These are phyloP conservation scores for Globisporangium cylindrosporum DNA, from an alignment of 352 stramenopile species.

Conservation along the genomic window DNA sequence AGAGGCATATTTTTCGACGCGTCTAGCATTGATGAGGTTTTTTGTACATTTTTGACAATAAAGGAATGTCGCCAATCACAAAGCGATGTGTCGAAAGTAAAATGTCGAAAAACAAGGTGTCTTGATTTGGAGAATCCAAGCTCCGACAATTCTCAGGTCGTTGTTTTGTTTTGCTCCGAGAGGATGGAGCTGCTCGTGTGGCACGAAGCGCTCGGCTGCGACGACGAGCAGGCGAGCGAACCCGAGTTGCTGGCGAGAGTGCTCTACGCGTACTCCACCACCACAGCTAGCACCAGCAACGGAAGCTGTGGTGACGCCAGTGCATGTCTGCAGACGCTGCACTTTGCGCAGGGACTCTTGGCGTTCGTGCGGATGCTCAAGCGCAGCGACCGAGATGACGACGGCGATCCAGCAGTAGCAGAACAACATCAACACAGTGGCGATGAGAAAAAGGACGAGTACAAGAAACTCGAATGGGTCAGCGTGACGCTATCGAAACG, in stretches of 20 bases:
- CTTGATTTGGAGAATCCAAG: no score
- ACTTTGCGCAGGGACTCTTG: constrained; percentile 52
- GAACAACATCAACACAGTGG: not conserved
- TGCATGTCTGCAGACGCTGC: constrained; percentile 31
- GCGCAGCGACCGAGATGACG: constrained; percentile 5
- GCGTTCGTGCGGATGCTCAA: constrained; percentile 45
- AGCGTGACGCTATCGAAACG: constrained; percentile 42
- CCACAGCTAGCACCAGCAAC: not conserved
- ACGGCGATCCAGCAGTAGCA: no score
- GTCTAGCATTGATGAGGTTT: no score
- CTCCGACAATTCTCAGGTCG: not conserved
- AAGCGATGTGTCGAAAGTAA: no score
- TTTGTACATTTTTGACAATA: no score
- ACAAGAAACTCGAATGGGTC: constrained; percentile 29
- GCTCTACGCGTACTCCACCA: constrained; percentile 30
- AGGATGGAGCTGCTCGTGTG: constrained; percentile 56
- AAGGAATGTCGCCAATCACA: no score
- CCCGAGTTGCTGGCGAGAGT: constrained; percentile 49
- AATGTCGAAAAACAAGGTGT: no score
- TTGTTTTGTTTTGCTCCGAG: not conserved
- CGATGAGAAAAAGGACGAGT: not conserved
- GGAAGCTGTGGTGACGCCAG: not conserved
- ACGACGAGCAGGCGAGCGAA: constrained; percentile 63
- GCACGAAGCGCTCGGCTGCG: constrained; percentile 56
- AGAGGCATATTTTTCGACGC: no score